Evolutionary conservation across 140 eudicot genomes (phyloP).

Genomic region (Artemisia princeps): DNA sequence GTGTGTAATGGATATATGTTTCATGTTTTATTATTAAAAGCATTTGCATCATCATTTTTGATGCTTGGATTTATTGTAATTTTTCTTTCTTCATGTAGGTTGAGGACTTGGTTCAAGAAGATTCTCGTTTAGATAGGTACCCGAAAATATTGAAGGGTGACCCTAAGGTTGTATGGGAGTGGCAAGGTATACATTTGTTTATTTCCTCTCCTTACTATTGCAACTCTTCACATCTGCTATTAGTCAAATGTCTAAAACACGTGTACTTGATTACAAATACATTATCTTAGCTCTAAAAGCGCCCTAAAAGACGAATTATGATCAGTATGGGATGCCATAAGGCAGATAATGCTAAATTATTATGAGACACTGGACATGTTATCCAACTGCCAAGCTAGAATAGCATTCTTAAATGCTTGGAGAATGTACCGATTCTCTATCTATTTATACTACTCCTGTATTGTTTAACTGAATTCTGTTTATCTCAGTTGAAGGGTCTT

Average conservation of each 20-base stretch:
- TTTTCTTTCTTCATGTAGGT: conserved; percentile 37
- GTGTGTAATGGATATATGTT: background rate
- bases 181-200: conserved; percentile 70
- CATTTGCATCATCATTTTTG: background rate
- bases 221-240: background rate
- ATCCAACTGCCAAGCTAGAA: too few species aligned
- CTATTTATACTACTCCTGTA: too few species aligned
- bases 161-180: conserved; percentile 93
- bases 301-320: too few species aligned
- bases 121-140: conserved; percentile 77
- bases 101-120: conserved; percentile 87
- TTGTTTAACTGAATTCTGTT: background rate
- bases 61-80: background rate
- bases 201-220: background rate
- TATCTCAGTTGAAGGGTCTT: conserved; percentile 60
- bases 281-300: background rate
- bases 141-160: conserved; percentile 91
- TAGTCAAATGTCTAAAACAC: background rate
- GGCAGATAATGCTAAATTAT: background rate
- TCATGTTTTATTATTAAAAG: background rate
- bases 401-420: background rate
- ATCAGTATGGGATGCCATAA: background rate
- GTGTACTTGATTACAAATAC: background rate
- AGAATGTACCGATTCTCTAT: background rate
- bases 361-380: background rate